Percentiles rank a stretch among this genome's conserved stretches.
Conservation (phyloP, 495 filamentous ascomycete genomes). For the Elasticomyces elasticus region DNA sequence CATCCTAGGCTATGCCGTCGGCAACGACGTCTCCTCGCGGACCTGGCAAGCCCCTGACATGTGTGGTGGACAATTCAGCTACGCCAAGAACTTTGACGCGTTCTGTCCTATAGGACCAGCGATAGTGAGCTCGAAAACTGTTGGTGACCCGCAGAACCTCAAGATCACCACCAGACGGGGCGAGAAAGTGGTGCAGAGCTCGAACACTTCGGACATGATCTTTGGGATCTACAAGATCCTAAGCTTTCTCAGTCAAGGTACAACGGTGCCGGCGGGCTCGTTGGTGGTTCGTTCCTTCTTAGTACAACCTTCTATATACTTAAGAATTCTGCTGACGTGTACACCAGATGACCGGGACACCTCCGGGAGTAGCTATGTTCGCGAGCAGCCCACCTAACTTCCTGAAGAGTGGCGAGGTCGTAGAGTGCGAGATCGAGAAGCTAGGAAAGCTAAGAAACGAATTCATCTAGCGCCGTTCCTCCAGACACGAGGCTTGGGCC, state of each 20-base stretch:
- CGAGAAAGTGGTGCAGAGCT: constrained; percentile 33
- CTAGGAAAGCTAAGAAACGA: background rate
- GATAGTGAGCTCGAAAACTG: constrained; percentile 26
- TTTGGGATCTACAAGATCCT: constrained; percentile 25
- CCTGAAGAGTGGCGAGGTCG: constrained; percentile 30
- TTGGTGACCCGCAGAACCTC: constrained; percentile 6
- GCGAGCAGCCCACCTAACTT: constrained; percentile 24
- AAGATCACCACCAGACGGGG: constrained; percentile 34
- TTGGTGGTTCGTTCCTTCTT: constrained; percentile 23
- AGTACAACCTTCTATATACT: background rate
- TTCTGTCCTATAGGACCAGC: constrained; percentile 40
- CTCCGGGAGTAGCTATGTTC: constrained; percentile 34
- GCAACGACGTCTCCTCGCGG: constrained; percentile 40
- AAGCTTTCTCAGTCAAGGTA: constrained; percentile 30
- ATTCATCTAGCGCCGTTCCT: too few relatives aligned
- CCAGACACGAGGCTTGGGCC: too few relatives aligned
- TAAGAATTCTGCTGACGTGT: background rate
- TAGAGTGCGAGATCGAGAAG: constrained; percentile 8
- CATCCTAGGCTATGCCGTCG: constrained; percentile 40
- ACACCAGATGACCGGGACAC: constrained; percentile 36
- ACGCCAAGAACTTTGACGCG: constrained; percentile 40
- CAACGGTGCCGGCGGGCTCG: constrained; percentile 24
- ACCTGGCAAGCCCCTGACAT: constrained; percentile 33
- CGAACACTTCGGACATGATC: constrained; percentile 32
- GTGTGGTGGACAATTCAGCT: constrained; percentile 36